Percentiles rank a stretch among this genome's conserved stretches.
Conservation (phyloP, 2,329 filamentous ascomycete genomes). For the Botryotinia globosa region DNA sequence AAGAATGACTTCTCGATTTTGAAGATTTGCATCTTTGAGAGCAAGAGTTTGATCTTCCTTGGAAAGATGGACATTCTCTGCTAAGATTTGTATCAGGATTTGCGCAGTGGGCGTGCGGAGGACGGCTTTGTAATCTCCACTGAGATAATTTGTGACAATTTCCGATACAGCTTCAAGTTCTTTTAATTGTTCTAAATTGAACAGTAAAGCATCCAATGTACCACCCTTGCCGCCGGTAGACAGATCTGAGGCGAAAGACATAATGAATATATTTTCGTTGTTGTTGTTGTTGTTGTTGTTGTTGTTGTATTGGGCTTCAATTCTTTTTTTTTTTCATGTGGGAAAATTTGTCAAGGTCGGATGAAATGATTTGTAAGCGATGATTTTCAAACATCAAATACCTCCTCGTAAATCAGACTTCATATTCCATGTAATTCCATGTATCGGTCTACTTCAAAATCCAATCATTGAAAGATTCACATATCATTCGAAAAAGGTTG, state of each 20-base stretch:
- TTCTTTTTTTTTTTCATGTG: conserved; percentile 10
- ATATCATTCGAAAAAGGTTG: neutral
- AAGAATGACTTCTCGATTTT: conserved; percentile 22
- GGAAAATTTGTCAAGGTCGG: conserved; percentile 27
- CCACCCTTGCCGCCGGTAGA: conserved; percentile 7
- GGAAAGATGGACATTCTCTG: conserved; percentile 24
- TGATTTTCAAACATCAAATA: neutral
- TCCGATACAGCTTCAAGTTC: conserved; percentile 30
- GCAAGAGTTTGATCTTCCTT: conserved; percentile 24
- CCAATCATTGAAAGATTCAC: neutral
- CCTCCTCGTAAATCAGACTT: neutral
- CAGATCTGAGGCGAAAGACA: conserved; percentile 16
- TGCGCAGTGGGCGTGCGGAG: conserved; percentile 34
- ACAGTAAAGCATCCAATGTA: conserved; percentile 32
- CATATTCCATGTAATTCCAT: neutral
- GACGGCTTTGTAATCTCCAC: conserved; percentile 36
- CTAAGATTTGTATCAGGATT: conserved; percentile 30
- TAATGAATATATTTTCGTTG: conserved; percentile 17
- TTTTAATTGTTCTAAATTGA: conserved; percentile 34
- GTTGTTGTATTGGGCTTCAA: conserved; percentile 8
- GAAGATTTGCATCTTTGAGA: conserved; percentile 25
- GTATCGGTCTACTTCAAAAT: neutral
- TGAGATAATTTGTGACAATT: conserved; percentile 31
- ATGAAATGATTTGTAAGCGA: conserved; percentile 21
- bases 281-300: conserved; percentile 19